Evolutionary conservation across 2,329 filamentous ascomycete species (phyloP).

Genomic region (Colletotrichum agaves): DNA sequence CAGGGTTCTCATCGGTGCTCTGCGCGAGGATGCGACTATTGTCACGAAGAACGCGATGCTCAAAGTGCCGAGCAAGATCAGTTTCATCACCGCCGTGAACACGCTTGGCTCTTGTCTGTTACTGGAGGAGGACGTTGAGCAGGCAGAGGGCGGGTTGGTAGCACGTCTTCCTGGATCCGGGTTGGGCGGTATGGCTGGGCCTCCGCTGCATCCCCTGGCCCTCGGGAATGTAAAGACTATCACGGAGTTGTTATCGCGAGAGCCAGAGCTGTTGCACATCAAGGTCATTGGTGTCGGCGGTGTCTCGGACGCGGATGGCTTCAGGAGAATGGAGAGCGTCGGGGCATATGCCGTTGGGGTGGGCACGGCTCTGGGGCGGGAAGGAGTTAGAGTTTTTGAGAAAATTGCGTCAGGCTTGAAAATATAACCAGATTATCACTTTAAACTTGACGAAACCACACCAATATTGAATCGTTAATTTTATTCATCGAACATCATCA

Average conservation of each 20-base stretch:
- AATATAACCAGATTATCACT: background rate
- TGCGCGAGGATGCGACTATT: constrained; percentile 47
- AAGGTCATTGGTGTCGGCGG: constrained; percentile 78
- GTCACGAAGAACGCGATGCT: constrained; percentile 24
- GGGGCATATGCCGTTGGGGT: constrained; percentile 76
- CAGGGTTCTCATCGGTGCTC: constrained; percentile 61
- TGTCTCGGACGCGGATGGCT: constrained; percentile 72
- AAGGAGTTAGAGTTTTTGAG: constrained; percentile 71
- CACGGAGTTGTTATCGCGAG: constrained; percentile 65
- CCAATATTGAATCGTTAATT: background rate
- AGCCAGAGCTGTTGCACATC: constrained; percentile 61
- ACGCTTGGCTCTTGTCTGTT: constrained; percentile 76
- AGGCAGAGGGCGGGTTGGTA: constrained; percentile 10
- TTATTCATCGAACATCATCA: constrained; percentile 33
- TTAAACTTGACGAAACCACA: background rate
- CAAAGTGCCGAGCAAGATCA: constrained; percentile 49
- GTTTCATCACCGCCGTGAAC: constrained; percentile 80
- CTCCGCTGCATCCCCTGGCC: constrained; percentile 77
- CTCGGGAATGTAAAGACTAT: constrained; percentile 80
- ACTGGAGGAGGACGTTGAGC: constrained; percentile 47
- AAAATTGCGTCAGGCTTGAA: constrained; percentile 56
- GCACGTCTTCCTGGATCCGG: constrained; percentile 63
- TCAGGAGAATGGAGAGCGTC: constrained; percentile 71
- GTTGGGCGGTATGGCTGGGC: constrained; percentile 77
- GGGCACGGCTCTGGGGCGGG: constrained; percentile 74